Conservation (phyloP, 2,329 filamentous ascomycete species). For the Colletotrichum falcatum region DNA sequence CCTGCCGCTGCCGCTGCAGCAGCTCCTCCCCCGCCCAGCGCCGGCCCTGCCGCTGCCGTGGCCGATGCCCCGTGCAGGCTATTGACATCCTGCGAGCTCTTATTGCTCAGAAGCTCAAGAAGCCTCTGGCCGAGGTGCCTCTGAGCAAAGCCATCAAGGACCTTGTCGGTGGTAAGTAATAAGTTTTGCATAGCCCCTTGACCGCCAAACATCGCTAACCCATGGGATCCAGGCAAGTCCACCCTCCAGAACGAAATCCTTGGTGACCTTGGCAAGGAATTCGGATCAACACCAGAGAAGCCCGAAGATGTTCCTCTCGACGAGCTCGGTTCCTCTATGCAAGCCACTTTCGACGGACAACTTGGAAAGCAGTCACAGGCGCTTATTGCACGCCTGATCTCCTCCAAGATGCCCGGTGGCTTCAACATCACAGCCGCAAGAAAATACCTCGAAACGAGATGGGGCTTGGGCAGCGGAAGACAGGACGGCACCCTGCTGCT, state of each 20-base stretch:
- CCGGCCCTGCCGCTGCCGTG: conserved; percentile 88
- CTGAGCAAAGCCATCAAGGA: conserved; percentile 98
- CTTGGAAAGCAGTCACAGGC: conserved; percentile 96
- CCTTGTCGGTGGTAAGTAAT: conserved; percentile 86
- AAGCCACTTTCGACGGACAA: conserved; percentile 98
- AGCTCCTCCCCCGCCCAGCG: conserved; percentile 73
- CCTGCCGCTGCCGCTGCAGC: conserved; percentile 67
- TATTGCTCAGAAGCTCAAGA: conserved; percentile 98
- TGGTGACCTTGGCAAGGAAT: conserved; percentile 97
- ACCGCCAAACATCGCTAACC: conserved; percentile 8
- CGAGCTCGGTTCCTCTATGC: conserved; percentile 94
- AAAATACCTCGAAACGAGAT: conserved; percentile 94
- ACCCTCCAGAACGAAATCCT: conserved; percentile 99
- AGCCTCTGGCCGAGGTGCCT: conserved; percentile 87
- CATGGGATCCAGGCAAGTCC: conserved; percentile 79
- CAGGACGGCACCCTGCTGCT: conserved; percentile 92
- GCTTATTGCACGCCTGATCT: conserved; percentile 92
- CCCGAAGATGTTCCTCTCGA: conserved; percentile 97
- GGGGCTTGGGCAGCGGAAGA: conserved; percentile 86
- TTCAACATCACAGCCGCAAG: conserved; percentile 98
- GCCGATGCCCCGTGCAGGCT: conserved; percentile 86
- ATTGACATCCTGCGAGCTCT: conserved; percentile 90
- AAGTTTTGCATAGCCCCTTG: not conserved
- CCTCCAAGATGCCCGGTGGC: conserved; percentile 98
- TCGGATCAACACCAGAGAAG: conserved; percentile 97